Evolutionary conservation across 1,284 basidiomycete genomes (phyloP), one percentile per base, ranked within the genome.

Genomic region (Cryptococcus deneoformans): DNA sequence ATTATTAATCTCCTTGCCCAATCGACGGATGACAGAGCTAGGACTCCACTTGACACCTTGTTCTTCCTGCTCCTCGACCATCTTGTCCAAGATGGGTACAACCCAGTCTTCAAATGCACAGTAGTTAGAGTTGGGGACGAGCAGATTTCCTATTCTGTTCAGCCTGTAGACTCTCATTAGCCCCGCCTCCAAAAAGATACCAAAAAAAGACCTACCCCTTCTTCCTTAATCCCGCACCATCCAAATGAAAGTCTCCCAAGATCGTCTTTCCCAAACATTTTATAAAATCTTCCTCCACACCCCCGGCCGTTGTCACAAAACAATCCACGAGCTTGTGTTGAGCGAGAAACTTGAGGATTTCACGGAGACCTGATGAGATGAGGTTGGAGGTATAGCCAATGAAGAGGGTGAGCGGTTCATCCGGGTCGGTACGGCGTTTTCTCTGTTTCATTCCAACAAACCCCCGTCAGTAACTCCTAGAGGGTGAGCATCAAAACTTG

Each of bases 71-170:
- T 99, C 96, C 16, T 80, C 84, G 36, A 97, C 83, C 92, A 99
- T 92, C 46, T 81, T 76, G 73, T 99, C 90, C 45, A 99, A 83
- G 58, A 98, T 92, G 2, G 96, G 96, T 51, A 87, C 88, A 10
- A 99, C 85, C 96, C 96, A 99, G 75, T 99, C 95, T 78, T 99
- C 96, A 67, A 99, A 99, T 71, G 90, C 89, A 85, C 96, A 98
- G 78, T 99, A 99, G 74, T 99, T 99, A 69, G 97, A 93, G 74
- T 99, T 99, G 11, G 96, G 96, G 1, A 99, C 87, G 55, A 99
- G 81, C 44, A 99, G 83, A 71, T 99, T 99, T n/a, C 96, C 96
- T 63, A 99, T 95, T 36, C 96, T 86, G 71, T 99, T 99, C 82
- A 99, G 86, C 20, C 76, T 78, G 58, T 29, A 29, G 16, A 20